A percentile compares a stretch with the other conserved stretches of the same genome.
These are phyloP conservation scores for Cryptosporidium viatorum DNA, from an alignment of 169 alveolate genomes.

Conservation along the genomic window DNA sequence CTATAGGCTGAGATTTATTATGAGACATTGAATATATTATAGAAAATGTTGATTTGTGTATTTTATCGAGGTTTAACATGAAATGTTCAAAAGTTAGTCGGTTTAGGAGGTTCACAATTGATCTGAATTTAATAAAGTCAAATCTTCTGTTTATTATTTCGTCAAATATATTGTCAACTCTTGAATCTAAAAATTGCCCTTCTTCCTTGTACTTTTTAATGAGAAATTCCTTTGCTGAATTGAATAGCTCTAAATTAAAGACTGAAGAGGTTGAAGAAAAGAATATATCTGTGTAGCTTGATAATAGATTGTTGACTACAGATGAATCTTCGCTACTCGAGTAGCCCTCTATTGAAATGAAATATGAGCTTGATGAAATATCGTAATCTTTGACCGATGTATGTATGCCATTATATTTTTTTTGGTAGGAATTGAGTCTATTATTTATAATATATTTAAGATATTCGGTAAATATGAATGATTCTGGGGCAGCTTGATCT, in stretches of 20 bases:
- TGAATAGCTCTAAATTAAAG: not conserved
- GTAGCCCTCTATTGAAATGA: conserved; percentile 2
- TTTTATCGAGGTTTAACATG: not conserved
- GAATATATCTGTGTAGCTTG: not conserved
- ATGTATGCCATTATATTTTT: not conserved
- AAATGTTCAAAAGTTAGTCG: not conserved
- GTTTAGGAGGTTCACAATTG: not conserved
- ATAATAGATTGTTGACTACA: not conserved
- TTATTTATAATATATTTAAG: not conserved
- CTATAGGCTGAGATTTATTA: not conserved
- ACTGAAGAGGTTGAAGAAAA: not conserved
- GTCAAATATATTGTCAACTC: not conserved
- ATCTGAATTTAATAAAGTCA: conserved; percentile 20
- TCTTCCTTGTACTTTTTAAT: not conserved
- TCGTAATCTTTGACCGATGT: not conserved
- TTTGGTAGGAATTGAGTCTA: not conserved
- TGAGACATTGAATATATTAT: not conserved
- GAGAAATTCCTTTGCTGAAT: not conserved
- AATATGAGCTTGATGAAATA: not conserved
- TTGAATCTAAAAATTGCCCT: not conserved
- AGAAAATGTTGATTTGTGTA: not conserved
- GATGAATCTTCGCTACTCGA: not conserved
- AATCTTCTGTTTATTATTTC: conserved; percentile 19
- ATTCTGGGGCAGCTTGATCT: not conserved
- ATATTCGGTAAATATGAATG: not conserved